A percentile compares a stretch with the other conserved stretches of the same genome.
Conservation (phyloP, 768 basidiomycete genomes). For the Royoungia palumana region DNA sequence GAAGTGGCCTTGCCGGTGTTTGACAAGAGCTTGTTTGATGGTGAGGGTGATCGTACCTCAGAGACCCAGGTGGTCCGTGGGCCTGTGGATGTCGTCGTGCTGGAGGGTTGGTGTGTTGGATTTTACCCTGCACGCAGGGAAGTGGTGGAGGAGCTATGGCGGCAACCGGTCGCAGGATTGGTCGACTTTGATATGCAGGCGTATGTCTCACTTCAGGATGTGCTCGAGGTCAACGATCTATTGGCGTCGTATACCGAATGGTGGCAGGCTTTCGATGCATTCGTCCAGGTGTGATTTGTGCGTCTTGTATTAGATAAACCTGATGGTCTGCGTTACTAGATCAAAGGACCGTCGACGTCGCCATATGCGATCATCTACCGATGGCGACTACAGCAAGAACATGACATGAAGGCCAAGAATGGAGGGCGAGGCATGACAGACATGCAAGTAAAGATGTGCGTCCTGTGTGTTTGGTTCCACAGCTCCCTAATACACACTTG, state of each 20-base stretch:
- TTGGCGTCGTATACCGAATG: constrained; percentile 58
- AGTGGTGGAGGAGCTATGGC: constrained; percentile 56
- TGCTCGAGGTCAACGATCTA: constrained; percentile 60
- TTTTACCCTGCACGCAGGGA: constrained; percentile 60
- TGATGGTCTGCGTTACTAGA: constrained; percentile 25
- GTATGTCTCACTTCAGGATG: constrained; percentile 46
- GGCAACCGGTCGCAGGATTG: constrained; percentile 23
- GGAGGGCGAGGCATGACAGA: constrained; percentile 90
- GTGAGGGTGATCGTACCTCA: constrained; percentile 78
- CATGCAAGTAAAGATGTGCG: constrained; percentile 58
- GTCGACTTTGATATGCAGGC: constrained; percentile 34
- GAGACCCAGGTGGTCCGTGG: constrained; percentile 41
- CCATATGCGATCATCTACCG: constrained; percentile 63
- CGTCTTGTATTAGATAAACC: background rate
- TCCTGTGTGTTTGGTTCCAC: constrained; percentile 2
- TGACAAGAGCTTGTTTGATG: constrained; percentile 79
- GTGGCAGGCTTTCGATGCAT: constrained; percentile 70
- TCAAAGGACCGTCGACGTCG: constrained; percentile 34
- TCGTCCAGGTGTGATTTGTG: constrained; percentile 61
- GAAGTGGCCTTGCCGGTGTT: constrained; percentile 68
- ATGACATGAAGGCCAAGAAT: constrained; percentile 78
- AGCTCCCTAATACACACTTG: background rate
- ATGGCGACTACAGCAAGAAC: constrained; percentile 91
- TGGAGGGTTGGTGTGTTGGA: constrained; percentile 97
- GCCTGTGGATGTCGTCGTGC: constrained; percentile 75